Conservation (phyloP, 1,139 yeast species). For the Candida pseudoviswanathii region DNA sequence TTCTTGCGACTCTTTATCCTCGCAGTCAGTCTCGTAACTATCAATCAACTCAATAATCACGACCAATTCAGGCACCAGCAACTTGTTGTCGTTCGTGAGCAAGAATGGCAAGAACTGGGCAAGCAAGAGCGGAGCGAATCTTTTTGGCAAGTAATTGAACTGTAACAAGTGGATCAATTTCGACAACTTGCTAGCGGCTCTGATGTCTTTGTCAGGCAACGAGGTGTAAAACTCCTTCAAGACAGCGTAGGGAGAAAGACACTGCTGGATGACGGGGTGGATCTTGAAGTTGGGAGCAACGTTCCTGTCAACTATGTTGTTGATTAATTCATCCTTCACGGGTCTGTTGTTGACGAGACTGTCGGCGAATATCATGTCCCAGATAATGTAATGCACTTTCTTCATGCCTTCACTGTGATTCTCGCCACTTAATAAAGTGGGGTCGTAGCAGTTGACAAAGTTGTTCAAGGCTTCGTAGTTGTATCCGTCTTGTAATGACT, state of each 20-base stretch:
- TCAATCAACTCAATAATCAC: constrained; percentile 52
- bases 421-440: constrained; percentile 18
- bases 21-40: constrained; percentile 39
- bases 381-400: constrained; percentile 41
- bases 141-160: constrained; percentile 67
- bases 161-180: constrained; percentile 55
- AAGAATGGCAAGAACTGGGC: constrained; percentile 53
- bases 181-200: constrained; percentile 25
- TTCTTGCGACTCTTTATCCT: constrained; percentile 27
- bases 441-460: constrained; percentile 68
- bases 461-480: constrained; percentile 66
- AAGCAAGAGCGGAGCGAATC: constrained; percentile 53
- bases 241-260: constrained; percentile 74
- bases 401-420: constrained; percentile 34
- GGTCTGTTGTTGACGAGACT: constrained; percentile 56
- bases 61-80: constrained; percentile 48
- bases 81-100: constrained; percentile 19
- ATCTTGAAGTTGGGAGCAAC: constrained; percentile 36
- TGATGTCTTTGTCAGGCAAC: constrained; percentile 23
- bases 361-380: constrained; percentile 61
- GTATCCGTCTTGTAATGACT: constrained; percentile 44
- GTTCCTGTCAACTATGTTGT: constrained; percentile 50
- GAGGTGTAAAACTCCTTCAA: constrained; percentile 51
- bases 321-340: constrained; percentile 56
- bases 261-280: constrained; percentile 64